phyloP scores from a whole-genome alignment of 768 basidiomycete genomes.

The Gelatoporia subvermispora region DNA sequence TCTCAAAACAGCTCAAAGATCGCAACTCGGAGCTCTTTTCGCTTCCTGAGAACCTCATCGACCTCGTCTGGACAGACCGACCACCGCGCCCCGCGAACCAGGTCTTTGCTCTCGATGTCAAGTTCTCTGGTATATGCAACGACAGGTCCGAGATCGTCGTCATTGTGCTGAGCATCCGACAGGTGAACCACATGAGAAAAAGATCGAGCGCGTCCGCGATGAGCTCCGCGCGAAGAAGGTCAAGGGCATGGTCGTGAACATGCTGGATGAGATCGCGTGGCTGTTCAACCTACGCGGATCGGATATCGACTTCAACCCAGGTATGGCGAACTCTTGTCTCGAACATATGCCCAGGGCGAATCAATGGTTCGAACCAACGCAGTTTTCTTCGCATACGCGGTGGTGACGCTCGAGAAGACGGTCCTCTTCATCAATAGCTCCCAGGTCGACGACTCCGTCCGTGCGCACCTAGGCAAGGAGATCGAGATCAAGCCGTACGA shows the following conservation, averaged over 20 bases:
- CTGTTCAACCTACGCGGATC: constrained; percentile 87
- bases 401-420: constrained; percentile 54
- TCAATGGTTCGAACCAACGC: background rate
- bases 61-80: constrained; percentile 68
- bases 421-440: constrained; percentile 63
- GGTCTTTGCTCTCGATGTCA: constrained; percentile 65
- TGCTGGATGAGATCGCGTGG: constrained; percentile 95
- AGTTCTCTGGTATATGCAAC: constrained; percentile 56
- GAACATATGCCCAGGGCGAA: background rate
- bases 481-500: constrained; percentile 72
- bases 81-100: constrained; percentile 65
- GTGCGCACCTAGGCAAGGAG: constrained; percentile 46
- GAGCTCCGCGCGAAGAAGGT: constrained; percentile 57
- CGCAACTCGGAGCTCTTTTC: constrained; percentile 62
- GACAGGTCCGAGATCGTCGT: background rate
- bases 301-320: constrained; percentile 88
- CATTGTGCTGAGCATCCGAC: background rate
- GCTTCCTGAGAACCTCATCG: constrained; percentile 69
- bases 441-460: constrained; percentile 45
- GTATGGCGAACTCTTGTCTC: constrained; percentile 20
- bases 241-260: constrained; percentile 77
- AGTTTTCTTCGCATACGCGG: constrained; percentile 93
- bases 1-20: constrained; percentile 51
- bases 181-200: constrained; percentile 62
- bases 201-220: constrained; percentile 62